Base-by-base conservation (phyloP, 2,329 filamentous ascomycete species). In the Aspergillus phoenicis region DNA sequence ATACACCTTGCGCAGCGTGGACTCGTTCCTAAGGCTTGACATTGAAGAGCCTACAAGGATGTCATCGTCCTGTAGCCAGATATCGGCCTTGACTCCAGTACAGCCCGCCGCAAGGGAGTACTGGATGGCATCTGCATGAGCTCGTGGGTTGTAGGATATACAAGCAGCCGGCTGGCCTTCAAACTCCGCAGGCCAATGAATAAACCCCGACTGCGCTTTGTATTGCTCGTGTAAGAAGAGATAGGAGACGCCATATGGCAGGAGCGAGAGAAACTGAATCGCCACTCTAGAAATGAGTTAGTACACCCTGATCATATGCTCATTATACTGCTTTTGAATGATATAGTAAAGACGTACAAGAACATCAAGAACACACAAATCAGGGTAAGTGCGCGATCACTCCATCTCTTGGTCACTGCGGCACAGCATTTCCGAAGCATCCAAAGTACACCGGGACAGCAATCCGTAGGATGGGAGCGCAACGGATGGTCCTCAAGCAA, bases 401-500 rank as follows among this genome's bases (percentile, higher is more conserved):
- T 65, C 67, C 67, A 69, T 11, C 61, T 64, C 33, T 56, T 64
- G 47, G 58, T 64, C 1, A 64, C 38, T 0, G 64, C 64, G 2
- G 45, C 57, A 39, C 53, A 65, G 38, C 62, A 67, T 53, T 65
- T 61, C 5, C 60, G 39, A 5, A 73, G 22, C 20, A 68, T 66
- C 4, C 58, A 17, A 1, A 58, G 58, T 47, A 74, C 20, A 2
- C 69, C 70, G 2, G 74, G 73, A 53, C 70, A 67, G 59, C 71
- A 75, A 20, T 69, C 64, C 3, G 67, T 68, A 24, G 73, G 73
- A 64, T 73, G 63, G 1, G 70, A 71, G 17, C 74, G 73, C 8
- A 75, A 69, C 7, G 73, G 73, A 57, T 76, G 73, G 26, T 76
- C 73, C 15, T 75, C 72, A 1, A 75, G 60, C 17, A 76, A 53